Evolutionary conservation across 257 asterid species (phyloP), one percentile per base, ranked within the genome.

Genomic region (Solanum infundibuliforme): DNA sequence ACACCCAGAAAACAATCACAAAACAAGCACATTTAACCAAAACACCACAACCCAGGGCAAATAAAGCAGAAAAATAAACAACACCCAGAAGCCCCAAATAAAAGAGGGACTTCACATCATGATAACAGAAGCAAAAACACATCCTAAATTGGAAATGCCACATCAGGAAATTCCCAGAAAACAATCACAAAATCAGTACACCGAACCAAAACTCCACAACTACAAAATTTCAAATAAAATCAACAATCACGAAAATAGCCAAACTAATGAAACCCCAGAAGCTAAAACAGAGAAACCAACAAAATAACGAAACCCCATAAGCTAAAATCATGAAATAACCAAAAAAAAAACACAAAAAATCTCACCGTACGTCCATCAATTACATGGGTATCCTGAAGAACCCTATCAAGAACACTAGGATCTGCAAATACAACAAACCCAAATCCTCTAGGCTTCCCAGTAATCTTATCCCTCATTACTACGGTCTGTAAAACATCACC

Each of bases 361-460:
- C 93, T 89, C 88, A 76, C 83, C 34, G 58, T 38, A 39, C 34
- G 60, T 3, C 84, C 84, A 77, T 77, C 84, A 41, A 77, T 77
- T 39, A 41, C 34, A 77, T 12, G 84, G 23, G 92, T 91, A 29
- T 95, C 58, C 21, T 77, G 58, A 76, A 73, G 46, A 73, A 32
- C 81, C 25, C 81, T 73, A 73, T 73, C 81, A 73, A 73, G 43
- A 32, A 34, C 25, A 62, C 48, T 73, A 39, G 84, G 58, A 77
- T 46, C 84, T 27, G 34, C 62, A 77, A 41, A 39, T 41, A 77
- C 36, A 77, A 77, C 35, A 77, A 73, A 73, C 13, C 96, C 98
- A 87, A 96, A 96, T 12, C 98, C 98, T 89, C 98, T 89, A 5
- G 98, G 98, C 91, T 93, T 96, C 7, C 96, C 96, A 90, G 98